Evolutionary conservation across 1,139 yeast species (phyloP), one percentile per base, ranked within the genome.

Genomic region (Pichia norvegensis): DNA sequence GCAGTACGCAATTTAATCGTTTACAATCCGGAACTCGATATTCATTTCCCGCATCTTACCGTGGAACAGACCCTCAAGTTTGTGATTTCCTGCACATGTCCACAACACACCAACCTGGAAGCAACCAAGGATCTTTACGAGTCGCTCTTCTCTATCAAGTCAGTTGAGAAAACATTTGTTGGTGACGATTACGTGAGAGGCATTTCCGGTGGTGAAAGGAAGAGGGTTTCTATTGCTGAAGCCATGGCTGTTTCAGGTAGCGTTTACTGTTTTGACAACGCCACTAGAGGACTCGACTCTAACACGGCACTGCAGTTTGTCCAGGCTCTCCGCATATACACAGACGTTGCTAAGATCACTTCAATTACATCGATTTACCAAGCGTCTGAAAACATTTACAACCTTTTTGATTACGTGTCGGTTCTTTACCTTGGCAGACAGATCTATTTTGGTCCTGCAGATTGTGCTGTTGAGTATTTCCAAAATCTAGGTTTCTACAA

Each of bases 181-280:
- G 90, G 90, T 47, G 74, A 78, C 58, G 86, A 82, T 57, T 76
- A 72, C 47, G 74, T 83, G 38, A 74, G 88, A 57, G 92, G 92
- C 63, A 83, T 83, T 33, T 81, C 88, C 38, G 92, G 92, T 57
- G 92, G 92, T 66, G 88, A 83, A 66, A 72, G 92, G 53, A 83
- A 83, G 63, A 79, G 92, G 63, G 90, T 83, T 22, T 80, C 88
- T 5, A 80, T 83, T 55, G 85, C 85, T 17, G 86, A 81, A 59
- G 79, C 76, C 2, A 68, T 79, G 41, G 68, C 77, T n/a, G 68
- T 79, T 23, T 77, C 79, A 20, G 77, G 83, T 19, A 70, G 77
- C 39, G 63, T 80, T 41, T 83, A 75, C 59, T 78, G 84, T 62
- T 81, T 83, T 82, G 87, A 81, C 65, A 81, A 81, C 62, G 78